phyloP scores from a whole-genome alignment of 2,329 filamentous ascomycete species.

The Ascochyta rabiei region DNA sequence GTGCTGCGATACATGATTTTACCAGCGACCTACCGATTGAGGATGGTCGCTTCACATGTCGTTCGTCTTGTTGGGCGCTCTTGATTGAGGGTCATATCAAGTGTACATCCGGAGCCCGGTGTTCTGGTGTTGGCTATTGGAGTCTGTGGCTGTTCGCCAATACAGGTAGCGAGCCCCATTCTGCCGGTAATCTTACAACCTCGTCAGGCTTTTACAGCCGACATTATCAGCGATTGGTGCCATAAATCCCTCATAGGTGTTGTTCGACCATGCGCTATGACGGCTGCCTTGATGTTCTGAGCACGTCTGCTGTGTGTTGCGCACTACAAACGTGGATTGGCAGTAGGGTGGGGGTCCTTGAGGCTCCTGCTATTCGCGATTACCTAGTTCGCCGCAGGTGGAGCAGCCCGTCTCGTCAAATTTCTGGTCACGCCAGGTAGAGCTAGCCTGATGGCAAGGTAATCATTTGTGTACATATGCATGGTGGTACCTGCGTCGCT shows the following conservation, averaged over 20 bases:
- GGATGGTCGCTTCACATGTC: neutral
- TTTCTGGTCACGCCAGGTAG: neutral
- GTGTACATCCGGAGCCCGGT: neutral
- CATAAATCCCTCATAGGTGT: slow-evolving; percentile 12
- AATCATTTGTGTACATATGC: slow-evolving; percentile 17
- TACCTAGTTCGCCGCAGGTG: slow-evolving; percentile 11
- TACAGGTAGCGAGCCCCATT: slow-evolving; percentile 7
- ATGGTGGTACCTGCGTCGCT: slow-evolving; percentile 32
- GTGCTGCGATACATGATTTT: neutral
- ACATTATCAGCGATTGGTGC: slow-evolving; percentile 10
- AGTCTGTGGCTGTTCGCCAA: slow-evolving; percentile 7
- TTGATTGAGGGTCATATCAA: neutral
- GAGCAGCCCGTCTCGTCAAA: slow-evolving; percentile 4
- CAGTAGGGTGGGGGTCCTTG: slow-evolving; percentile 1
- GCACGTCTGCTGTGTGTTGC: neutral
- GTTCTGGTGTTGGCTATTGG: slow-evolving; percentile 7
- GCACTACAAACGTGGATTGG: neutral
- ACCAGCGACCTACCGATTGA: neutral
- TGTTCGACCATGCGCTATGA: neutral
- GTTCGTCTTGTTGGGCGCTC: neutral
- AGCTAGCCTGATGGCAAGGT: slow-evolving; percentile 11
- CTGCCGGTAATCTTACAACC: slow-evolving; percentile 11
- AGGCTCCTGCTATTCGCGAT: slow-evolving; percentile 7
- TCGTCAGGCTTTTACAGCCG: slow-evolving; percentile 7
- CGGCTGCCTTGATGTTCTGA: neutral